phyloP scores from a whole-genome alignment of 306 rosid genomes.

The Medicago arabica region DNA sequence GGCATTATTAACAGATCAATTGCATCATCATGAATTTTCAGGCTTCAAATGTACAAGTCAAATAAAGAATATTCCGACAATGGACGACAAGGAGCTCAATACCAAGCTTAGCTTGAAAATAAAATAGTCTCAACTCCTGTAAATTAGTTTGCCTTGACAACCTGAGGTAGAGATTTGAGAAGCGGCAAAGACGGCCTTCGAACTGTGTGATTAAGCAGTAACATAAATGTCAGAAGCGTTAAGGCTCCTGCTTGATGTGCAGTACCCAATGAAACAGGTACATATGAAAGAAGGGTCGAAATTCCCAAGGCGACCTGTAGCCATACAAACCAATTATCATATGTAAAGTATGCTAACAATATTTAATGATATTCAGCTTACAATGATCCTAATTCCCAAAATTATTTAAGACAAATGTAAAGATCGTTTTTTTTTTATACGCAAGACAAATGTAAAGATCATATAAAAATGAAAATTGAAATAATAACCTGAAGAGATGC shows the following conservation, averaged over 20 bases:
- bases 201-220: constrained; percentile 75
- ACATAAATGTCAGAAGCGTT: constrained; percentile 71
- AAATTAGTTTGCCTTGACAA: constrained; percentile 53
- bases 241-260: constrained; percentile 96
- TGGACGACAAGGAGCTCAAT: constrained; percentile 33
- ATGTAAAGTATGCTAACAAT: no score
- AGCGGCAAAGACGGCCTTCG: constrained; percentile 74
- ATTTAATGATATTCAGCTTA: background rate
- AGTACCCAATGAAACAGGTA: constrained; percentile 80
- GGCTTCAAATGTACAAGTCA: constrained; percentile 26
- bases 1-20: constrained; percentile 12
- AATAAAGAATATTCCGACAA: constrained; percentile 9
- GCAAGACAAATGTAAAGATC: background rate
- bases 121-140: background rate
- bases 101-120: constrained; percentile 5
- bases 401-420: background rate
- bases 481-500: constrained; percentile 74
- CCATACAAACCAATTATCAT: constrained; percentile 18
- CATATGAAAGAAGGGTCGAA: constrained; percentile 82
- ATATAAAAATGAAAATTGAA: constrained; percentile 27
- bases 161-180: constrained; percentile 77
- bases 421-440: no score
- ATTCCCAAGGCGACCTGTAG: constrained; percentile 80
- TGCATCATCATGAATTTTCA: constrained; percentile 29
- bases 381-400: constrained; percentile 4